Evolutionary conservation across 192 early-diverging fungal species (phyloP).

Genomic region (Linnemannia hyalina): DNA sequence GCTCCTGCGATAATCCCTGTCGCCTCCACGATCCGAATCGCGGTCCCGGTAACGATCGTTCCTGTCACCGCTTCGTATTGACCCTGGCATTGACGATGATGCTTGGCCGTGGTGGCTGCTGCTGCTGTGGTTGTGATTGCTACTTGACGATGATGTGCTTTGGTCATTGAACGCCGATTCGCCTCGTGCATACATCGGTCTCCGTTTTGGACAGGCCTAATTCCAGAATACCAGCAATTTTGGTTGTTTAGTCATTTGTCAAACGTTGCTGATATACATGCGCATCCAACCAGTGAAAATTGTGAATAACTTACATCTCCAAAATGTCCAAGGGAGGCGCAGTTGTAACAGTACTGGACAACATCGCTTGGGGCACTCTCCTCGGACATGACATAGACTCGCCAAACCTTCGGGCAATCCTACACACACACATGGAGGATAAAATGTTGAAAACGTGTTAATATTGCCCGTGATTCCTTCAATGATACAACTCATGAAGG

Average conservation of each 20-base stretch:
- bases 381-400: slow-evolving; percentile 14
- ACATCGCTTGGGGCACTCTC: neutral
- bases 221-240: neutral
- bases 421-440: neutral
- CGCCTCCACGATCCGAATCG: neutral
- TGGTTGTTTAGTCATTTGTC: neutral
- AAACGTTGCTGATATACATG: neutral
- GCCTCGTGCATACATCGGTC: slow-evolving; percentile 14
- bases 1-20: slow-evolving; percentile 6
- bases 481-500: neutral
- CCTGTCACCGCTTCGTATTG: neutral
- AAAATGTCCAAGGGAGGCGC: slow-evolving; percentile 36
- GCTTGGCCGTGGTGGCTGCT: neutral
- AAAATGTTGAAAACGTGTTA: neutral
- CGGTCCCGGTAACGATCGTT: slow-evolving; percentile 8
- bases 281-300: neutral
- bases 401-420: slow-evolving; percentile 48
- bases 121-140: neutral
- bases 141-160: neutral
- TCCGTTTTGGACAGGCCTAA: slow-evolving; percentile 19
- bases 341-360: slow-evolving; percentile 50
- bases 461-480: neutral
- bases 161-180: slow-evolving; percentile 5
- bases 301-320: slow-evolving; percentile 32
- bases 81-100: neutral